These are phyloP conservation scores for Pisolithus sp. DNA, from an alignment of 768 basidiomycete genomes.

Conservation along the genomic window DNA sequence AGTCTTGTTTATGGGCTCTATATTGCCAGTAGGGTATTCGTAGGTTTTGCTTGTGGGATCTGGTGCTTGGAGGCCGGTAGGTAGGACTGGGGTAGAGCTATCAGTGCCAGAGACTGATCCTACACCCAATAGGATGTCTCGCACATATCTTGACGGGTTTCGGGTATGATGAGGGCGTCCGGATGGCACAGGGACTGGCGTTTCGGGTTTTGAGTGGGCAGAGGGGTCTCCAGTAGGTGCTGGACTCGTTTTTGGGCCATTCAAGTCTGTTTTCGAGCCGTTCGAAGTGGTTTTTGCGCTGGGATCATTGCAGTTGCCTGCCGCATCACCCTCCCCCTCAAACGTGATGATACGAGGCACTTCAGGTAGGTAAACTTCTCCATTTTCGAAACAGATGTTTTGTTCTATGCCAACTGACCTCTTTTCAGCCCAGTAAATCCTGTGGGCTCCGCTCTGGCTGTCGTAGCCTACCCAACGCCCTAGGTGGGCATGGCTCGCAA, in stretches of 20 bases:
- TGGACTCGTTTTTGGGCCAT: background rate
- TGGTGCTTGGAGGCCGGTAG: background rate
- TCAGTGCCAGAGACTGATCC: background rate
- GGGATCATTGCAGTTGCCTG: background rate
- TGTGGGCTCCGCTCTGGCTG: constrained; percentile 25
- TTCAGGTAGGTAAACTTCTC: background rate
- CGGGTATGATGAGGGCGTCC: background rate
- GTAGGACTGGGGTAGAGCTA: background rate
- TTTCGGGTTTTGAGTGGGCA: background rate
- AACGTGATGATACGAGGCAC: background rate
- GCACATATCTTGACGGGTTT: background rate
- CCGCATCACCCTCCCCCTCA: background rate
- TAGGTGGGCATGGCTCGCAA: constrained; percentile 18
- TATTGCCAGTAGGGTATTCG: background rate
- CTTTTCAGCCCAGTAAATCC: constrained; percentile 26
- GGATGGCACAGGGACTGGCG: background rate
- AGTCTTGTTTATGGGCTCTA: background rate
- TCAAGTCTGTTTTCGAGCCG: background rate
- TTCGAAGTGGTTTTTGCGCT: background rate
- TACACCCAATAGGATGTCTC: background rate
- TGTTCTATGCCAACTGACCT: constrained; percentile 23
- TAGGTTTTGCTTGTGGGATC: no score
- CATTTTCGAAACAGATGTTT: constrained; percentile 15
- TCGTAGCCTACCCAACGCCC: constrained; percentile 34
- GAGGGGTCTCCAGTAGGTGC: background rate